Evolutionary conservation across 2,329 filamentous ascomycete species (phyloP).

Genomic region (Fusarium solani-melongenae): DNA sequence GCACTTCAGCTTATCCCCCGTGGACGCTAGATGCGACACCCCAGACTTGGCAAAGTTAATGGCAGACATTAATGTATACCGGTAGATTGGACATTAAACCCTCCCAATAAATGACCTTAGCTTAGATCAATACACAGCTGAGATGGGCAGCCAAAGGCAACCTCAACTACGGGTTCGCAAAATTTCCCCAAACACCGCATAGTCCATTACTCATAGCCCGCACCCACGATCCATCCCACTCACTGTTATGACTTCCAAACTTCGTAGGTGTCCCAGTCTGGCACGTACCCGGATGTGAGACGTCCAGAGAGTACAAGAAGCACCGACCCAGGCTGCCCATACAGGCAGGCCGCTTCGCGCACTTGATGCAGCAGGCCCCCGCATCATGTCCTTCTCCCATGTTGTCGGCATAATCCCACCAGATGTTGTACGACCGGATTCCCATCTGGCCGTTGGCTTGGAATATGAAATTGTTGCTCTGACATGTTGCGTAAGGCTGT

Average conservation of each 20-base stretch:
- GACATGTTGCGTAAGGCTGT: no score
- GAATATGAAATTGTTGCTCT: no score
- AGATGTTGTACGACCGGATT: no score
- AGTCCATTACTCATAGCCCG: background rate
- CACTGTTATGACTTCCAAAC: background rate
- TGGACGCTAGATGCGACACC: background rate
- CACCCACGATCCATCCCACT: background rate
- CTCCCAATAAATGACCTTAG: background rate
- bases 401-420: no score
- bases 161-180: background rate
- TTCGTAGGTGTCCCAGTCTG: background rate
- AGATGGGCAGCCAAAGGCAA: background rate
- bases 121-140: background rate
- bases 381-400: no score
- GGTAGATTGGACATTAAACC: background rate
- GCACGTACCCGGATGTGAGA: background rate
- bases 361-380: no score
- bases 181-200: background rate
- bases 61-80: background rate
- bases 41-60: background rate
- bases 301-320: background rate
- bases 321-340: no score
- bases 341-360: no score
- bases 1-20: background rate
- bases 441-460: no score